Evolutionary conservation across 805 yeast species (phyloP), one percentile per base, ranked within the genome.

Genomic region (Zygotorulaspora danielsina): DNA sequence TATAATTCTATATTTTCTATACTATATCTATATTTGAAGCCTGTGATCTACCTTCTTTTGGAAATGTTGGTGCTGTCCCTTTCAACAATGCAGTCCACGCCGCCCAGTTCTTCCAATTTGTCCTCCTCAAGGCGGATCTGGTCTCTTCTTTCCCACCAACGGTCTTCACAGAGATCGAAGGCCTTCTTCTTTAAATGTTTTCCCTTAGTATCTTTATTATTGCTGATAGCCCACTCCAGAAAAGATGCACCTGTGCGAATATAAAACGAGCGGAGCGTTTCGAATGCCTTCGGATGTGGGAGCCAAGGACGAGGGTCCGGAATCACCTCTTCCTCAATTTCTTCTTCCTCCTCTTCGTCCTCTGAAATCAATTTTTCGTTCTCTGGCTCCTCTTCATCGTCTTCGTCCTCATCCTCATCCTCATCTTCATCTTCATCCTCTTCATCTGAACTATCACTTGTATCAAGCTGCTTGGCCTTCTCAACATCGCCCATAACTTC

Each of bases 71-170:
- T 54, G 5, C 71, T 53, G 55, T 84, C 95, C 53, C 75, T 77
- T 57, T 88, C 96, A 6, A 90, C 69, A 25, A 90, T 80, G 42
- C 85, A 95, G 12, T 84, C 94, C 45, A 87, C 89, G 43, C 95
- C 96, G 34, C 95, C 95, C 61, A 84, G 57, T 52, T 88, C 96
- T 63, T 90, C 97, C 52, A 85, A 65, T 57, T 79, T 78, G 51
- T 90, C 97, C 65, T 90, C 98, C 36, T 85, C 84, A 28, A 78
- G 73, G 59, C 94, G 80, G 17, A 90, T 81, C 54, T 81, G 90
- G 53, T 90, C 97, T 66, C 97, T 79, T 68, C 97, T 83, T 61
- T 90, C 97, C 97, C 97, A 90, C 93, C 95, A 90, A 67, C 98
- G 78, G 50, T 83, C 90, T 64, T 89, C 95, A 61, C 93, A 83